Evolutionary conservation across 257 asterid species (phyloP).

Genomic region (Fraxinus pennsylvanica): DNA sequence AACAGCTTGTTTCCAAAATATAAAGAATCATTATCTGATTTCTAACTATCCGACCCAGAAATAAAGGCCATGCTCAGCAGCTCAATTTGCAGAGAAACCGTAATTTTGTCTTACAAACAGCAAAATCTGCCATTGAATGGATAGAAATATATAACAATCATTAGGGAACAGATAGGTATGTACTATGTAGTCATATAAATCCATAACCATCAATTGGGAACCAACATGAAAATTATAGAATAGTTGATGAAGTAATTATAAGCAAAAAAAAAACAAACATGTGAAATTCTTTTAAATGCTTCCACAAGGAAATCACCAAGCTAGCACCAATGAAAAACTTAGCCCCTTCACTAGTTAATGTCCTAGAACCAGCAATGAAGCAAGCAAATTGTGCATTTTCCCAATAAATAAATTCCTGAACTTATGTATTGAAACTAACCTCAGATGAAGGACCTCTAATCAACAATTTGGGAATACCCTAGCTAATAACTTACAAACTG

Average conservation of each 20-base stretch:
- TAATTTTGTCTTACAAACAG: neutral
- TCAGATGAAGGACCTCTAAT: neutral
- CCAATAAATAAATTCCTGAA: neutral
- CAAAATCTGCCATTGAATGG: neutral
- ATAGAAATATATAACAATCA: neutral
- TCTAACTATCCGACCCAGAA: neutral
- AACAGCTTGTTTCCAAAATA: neutral
- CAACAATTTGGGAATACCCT: neutral
- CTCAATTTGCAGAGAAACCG: neutral
- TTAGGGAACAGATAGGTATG: neutral
- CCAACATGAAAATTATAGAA: neutral
- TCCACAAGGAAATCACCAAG: neutral
- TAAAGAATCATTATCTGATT: neutral
- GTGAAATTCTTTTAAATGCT: neutral
- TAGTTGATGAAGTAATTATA: neutral
- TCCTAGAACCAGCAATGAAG: neutral
- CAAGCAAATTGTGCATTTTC: neutral
- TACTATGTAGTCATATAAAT: neutral
- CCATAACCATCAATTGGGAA: neutral
- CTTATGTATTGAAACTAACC: neutral
- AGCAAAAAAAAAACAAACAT: neutral
- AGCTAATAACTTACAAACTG: neutral
- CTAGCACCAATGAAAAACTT: neutral
- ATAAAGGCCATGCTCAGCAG: neutral
- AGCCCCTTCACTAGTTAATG: neutral